A percentile compares a stretch with the other conserved stretches of the same genome.
Conservation (phyloP, 1,284 basidiomycete species). For the Singerocomus inundabilis region DNA sequence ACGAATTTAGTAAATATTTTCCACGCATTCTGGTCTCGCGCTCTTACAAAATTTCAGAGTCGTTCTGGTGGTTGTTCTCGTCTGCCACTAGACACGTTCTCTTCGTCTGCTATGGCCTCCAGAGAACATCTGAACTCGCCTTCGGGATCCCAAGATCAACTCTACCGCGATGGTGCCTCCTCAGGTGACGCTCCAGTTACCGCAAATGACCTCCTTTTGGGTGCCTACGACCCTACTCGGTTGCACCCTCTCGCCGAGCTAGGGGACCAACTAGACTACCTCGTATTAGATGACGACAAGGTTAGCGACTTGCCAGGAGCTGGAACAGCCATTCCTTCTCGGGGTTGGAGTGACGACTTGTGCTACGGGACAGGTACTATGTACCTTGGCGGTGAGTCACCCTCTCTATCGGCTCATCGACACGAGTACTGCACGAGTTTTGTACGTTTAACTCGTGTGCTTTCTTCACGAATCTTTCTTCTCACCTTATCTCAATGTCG, state of each 20-base stretch:
- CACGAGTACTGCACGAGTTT: slow-evolving; percentile 54
- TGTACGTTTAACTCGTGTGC: slow-evolving; percentile 45
- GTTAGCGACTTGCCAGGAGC: slow-evolving; percentile 83
- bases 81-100: slow-evolving; percentile 15
- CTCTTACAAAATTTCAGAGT: slow-evolving; percentile 32
- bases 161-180: slow-evolving; percentile 45
- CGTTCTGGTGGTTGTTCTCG: slow-evolving; percentile 16
- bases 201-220: slow-evolving; percentile 80
- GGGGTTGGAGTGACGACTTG: slow-evolving; percentile 99
- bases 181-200: slow-evolving; percentile 59
- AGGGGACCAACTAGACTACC: slow-evolving; percentile 87
- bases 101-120: slow-evolving; percentile 30
- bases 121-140: slow-evolving; percentile 21
- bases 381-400: slow-evolving; percentile 89
- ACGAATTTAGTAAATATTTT: slow-evolving; percentile 14
- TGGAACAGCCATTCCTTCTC: slow-evolving; percentile 82
- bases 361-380: slow-evolving; percentile 99
- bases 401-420: slow-evolving; percentile 50
- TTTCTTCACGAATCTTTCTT: slow-evolving; percentile 38
- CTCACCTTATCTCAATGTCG: slow-evolving; percentile 66
- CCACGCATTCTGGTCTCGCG: slow-evolving; percentile 26
- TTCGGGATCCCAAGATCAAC: slow-evolving; percentile 44
- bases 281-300: slow-evolving; percentile 93
- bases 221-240: slow-evolving; percentile 84
- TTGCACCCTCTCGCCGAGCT: slow-evolving; percentile 89